Evolutionary conservation across 2,329 filamentous ascomycete genomes (phyloP).

Genomic region (Fusarium azukiicola): DNA sequence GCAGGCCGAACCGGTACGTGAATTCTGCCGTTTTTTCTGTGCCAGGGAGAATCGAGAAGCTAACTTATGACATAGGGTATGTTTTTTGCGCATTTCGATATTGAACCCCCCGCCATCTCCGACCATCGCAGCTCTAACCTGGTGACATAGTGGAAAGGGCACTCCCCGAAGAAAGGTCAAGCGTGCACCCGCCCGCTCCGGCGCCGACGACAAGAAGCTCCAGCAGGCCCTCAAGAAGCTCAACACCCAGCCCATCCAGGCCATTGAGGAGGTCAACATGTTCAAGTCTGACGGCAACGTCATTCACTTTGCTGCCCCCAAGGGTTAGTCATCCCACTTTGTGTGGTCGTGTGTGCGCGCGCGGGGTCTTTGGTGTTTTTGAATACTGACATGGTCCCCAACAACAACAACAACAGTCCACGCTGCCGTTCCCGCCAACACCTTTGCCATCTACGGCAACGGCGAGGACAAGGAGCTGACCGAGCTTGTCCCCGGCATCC

Average conservation of each 20-base stretch:
- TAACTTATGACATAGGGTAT: conserved; percentile 61
- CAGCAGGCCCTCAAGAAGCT: conserved; percentile 99
- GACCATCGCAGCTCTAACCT: conserved; percentile 55
- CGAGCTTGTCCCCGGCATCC: conserved; percentile 98
- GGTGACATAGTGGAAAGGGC: conserved; percentile 89
- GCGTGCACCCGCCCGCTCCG: conserved; percentile 96
- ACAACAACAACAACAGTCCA: conserved; percentile 82
- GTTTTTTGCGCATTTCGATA: conserved; percentile 51
- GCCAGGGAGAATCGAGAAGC: conserved; percentile 26
- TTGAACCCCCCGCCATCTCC: conserved; percentile 35
- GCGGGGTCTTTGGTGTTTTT: conserved; percentile 46
- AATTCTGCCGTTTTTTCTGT: conserved; percentile 29
- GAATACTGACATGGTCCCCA: conserved; percentile 39
- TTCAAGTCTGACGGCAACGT: conserved; percentile 99
- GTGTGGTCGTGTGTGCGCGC: conserved; percentile 37
- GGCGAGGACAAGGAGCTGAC: conserved; percentile 99
- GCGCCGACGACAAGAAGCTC: conserved; percentile 99
- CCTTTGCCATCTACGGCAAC: conserved; percentile 99
- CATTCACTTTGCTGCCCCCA: conserved; percentile 98
- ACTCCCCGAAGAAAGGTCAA: conserved; percentile 99
- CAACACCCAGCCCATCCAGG: conserved; percentile 99
- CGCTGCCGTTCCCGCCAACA: conserved; percentile 98
- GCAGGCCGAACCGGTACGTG: conserved; percentile 84
- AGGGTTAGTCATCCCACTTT: conserved; percentile 83
- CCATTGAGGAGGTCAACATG: conserved; percentile 99